Conservation (phyloP, 140 eudicot genomes). For the Bidens hawaiensis region DNA sequence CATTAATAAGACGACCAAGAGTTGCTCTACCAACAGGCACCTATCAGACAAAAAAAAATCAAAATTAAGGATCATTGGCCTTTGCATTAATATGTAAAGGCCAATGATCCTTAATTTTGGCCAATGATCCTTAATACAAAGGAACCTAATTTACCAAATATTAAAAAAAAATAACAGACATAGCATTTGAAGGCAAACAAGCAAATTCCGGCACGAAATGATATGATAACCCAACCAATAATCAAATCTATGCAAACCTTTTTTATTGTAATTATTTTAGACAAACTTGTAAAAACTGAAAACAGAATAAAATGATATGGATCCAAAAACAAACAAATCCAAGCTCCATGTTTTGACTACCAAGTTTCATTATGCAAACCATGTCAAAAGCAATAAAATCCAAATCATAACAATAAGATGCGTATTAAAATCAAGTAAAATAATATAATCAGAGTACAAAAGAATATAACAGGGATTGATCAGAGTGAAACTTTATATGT, state of each 20-base stretch:
- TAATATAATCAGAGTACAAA: not conserved
- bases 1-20: conserved; percentile 70
- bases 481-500: too few species aligned
- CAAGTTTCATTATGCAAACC: not conserved
- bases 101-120: too few species aligned
- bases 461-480: too few species aligned
- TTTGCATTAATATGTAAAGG: too few species aligned
- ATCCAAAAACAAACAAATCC: not conserved
- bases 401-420: not conserved
- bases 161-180: not conserved
- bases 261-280: not conserved
- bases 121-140: too few species aligned
- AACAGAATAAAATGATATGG: not conserved
- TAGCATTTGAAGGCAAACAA: not conserved
- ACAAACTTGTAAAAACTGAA: not conserved
- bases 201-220: not conserved
- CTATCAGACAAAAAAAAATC: conserved; percentile 18
- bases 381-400: not conserved
- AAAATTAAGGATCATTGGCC: conserved; percentile 4
- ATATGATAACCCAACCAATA: not conserved
- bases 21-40: conserved; percentile 74
- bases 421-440: not conserved
- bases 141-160: not conserved
- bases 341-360: not conserved
- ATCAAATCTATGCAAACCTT: not conserved